Evolutionary conservation across 805 yeast species (phyloP).

Genomic region (Suhomyces xylopsoci): DNA sequence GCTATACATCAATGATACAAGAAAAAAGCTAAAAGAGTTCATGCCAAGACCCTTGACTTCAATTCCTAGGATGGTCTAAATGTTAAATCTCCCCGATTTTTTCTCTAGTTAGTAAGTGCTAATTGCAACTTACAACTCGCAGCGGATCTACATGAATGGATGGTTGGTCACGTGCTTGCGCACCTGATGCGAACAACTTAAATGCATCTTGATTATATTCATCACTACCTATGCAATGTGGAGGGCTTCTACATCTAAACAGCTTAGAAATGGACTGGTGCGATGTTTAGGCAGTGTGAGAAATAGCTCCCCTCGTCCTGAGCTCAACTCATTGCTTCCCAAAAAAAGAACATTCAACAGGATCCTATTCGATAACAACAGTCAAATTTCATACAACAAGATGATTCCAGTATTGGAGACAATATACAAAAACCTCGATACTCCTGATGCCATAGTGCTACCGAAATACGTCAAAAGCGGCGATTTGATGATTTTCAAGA

Average conservation of each 20-base stretch:
- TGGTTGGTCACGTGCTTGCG: neutral
- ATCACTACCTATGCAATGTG: neutral
- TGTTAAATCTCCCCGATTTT: neutral
- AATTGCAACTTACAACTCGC: too few relatives aligned
- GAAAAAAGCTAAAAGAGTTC: too few relatives aligned
- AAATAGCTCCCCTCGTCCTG: constrained; percentile 18
- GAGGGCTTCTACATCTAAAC: neutral
- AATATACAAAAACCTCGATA: constrained; percentile 48
- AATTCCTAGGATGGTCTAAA: neutral
- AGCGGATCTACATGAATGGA: too few relatives aligned
- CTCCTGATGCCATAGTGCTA: constrained; percentile 32
- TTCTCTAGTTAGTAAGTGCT: neutral
- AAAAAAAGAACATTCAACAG: constrained; percentile 53
- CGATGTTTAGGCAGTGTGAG: neutral
- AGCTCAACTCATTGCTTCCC: constrained; percentile 46
- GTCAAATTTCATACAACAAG: constrained; percentile 51
- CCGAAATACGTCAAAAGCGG: constrained; percentile 50
- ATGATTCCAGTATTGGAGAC: constrained; percentile 52
- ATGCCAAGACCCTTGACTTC: neutral
- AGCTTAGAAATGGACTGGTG: neutral
- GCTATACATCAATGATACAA: neutral
- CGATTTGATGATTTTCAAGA: constrained; percentile 68
- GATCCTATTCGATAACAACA: constrained; percentile 64
- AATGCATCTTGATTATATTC: neutral
- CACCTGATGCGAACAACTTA: neutral